A percentile compares a stretch with the other conserved stretches of the same genome.
These are phyloP conservation scores for Gnetum montanum DNA, from an alignment of 75 land plant species.

Conservation along the genomic window DNA sequence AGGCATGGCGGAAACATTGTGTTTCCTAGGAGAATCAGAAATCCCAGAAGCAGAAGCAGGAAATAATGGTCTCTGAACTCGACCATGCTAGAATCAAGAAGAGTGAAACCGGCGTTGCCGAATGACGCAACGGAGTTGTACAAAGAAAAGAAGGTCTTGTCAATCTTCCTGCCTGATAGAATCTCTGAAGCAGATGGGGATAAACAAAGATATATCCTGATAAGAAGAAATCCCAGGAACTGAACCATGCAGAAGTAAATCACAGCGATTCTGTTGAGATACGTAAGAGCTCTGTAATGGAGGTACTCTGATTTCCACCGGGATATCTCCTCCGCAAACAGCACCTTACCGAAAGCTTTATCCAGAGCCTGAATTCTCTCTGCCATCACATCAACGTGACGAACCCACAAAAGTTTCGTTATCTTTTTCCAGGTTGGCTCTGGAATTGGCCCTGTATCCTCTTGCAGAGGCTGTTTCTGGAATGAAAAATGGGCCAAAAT, in stretches of 20 bases:
- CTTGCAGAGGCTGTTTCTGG: too few species aligned
- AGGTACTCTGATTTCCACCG: too few species aligned
- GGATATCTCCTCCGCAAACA: too few species aligned
- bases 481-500: too few species aligned
- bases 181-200: not conserved
- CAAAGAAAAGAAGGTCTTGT: not conserved
- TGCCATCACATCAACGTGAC: too few species aligned
- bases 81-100: constrained; percentile 1
- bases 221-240: not conserved
- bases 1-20: constrained; percentile 6
- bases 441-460: too few species aligned
- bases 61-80: not conserved
- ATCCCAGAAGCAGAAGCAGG: not conserved
- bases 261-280: constrained; percentile 1
- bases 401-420: too few species aligned
- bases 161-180: not conserved
- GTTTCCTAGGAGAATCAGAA: constrained; percentile 5
- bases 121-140: not conserved
- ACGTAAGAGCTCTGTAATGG: constrained; percentile 8
- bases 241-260: not conserved
- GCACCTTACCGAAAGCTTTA: too few species aligned
- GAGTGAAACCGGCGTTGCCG: constrained; percentile 1
- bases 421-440: too few species aligned
- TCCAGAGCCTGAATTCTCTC: too few species aligned
- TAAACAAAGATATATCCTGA: not conserved